Evolutionary conservation across 2,329 filamentous ascomycete species (phyloP).

Genomic region (Scytalidium sp.): DNA sequence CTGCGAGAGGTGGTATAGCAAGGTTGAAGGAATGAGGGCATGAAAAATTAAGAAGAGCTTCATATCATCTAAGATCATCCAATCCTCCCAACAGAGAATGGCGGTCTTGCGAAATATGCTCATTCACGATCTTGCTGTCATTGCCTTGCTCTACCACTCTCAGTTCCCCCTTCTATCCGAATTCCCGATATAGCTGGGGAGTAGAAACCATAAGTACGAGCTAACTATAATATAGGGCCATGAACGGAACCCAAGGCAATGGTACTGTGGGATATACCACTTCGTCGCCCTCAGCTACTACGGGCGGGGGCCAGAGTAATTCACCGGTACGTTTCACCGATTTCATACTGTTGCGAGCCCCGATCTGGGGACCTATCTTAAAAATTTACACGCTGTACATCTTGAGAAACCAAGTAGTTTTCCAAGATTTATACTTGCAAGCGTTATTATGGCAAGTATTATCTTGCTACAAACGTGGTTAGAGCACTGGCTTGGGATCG

Average conservation of each 20-base stretch:
- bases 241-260: slow-evolving; percentile 31
- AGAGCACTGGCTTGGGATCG: not conserved
- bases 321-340: slow-evolving; percentile 47
- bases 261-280: slow-evolving; percentile 59
- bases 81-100: no score
- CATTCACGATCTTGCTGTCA: no score
- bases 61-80: no score
- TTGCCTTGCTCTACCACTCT: no score
- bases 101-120: no score
- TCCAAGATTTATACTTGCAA: no score
- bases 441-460: not conserved
- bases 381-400: slow-evolving; percentile 4
- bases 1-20: not conserved
- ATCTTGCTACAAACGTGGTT: not conserved
- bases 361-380: not conserved
- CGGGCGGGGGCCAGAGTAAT: slow-evolving; percentile 57
- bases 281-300: slow-evolving; percentile 62
- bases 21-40: no score
- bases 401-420: no score
- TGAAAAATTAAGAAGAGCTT: no score
- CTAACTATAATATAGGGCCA: not conserved
- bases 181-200: no score
- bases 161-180: no score
- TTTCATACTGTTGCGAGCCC: not conserved
- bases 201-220: slow-evolving; percentile 27